A percentile compares a stretch with the other conserved stretches of the same genome.
Evolutionary conservation across 192 early-diverging fungal species (phyloP).

Genomic region (Lobosporangium transversale): DNA sequence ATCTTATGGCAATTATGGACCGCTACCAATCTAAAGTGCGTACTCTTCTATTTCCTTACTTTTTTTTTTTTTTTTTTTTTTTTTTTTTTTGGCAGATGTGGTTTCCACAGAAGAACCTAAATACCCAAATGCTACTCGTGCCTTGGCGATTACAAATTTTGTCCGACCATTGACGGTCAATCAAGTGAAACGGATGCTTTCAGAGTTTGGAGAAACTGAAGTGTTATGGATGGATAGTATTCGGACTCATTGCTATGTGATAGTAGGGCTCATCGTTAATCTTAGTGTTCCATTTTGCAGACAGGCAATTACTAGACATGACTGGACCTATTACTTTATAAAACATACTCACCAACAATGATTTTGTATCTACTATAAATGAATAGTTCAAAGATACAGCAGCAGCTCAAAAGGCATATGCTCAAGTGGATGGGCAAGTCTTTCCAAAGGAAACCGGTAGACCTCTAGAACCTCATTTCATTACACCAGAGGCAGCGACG

Average conservation of each 20-base stretch:
- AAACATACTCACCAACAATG: background rate
- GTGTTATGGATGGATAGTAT: conserved; percentile 71
- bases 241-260: conserved; percentile 70
- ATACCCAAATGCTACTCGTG: conserved; percentile 17
- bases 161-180: conserved; percentile 63
- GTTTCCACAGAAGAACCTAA: too few species aligned
- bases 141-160: conserved; percentile 65
- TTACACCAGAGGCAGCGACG: conserved; percentile 29
- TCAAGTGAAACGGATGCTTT: conserved; percentile 57
- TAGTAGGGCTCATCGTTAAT: too few species aligned
- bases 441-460: conserved; percentile 48
- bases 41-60: too few species aligned
- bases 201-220: conserved; percentile 62
- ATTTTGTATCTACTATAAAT: background rate
- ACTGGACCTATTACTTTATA: background rate
- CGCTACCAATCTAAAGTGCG: too few species aligned
- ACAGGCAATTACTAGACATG: background rate
- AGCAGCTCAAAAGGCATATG: conserved; percentile 23
- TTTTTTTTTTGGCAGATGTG: background rate
- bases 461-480: conserved; percentile 20
- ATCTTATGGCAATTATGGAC: too few species aligned
- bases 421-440: conserved; percentile 10
- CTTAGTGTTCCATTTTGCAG: background rate
- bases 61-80: background rate
- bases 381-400: conserved; percentile 21